Evolutionary conservation across 2,329 filamentous ascomycete species (phyloP), one percentile per base, ranked within the genome.

Genomic region (Tolypocladium album): DNA sequence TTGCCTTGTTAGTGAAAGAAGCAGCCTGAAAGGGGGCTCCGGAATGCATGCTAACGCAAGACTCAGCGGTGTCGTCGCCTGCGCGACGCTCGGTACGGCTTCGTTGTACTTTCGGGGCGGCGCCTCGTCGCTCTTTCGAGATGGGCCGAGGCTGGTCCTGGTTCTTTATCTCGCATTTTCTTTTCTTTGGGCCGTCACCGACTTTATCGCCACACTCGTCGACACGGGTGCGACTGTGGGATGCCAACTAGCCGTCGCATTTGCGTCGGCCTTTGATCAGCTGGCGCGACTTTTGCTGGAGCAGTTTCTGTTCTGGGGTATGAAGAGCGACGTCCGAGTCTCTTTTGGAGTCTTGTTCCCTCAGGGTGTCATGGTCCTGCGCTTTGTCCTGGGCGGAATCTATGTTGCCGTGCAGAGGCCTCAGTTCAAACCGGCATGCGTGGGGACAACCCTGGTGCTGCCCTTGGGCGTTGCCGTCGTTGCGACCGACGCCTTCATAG

Each of bases 91-190:
- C 57, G 74, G 74, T 53, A 75, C 77, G 57, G 71, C 78, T 64
- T 72, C 79, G 69, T 73, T 80, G 65, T 71, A 76, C 62, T 74
- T 76, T 62, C 79, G 73, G 67, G 76, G 77, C 64, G 74, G 81
- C 74, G 74, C 77, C 68, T 75, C 75, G 61, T 71, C 77, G 47
- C 70, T 82, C 61, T 76, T 82, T 68, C 77, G 79, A 71, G 80
- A 84, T 73, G 79, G 81, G 74, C 77, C 79, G 81, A 84, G 82
- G 82, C 82, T 85, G 82, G 82, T 78, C 81, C 82, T 85, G 81
- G 72, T 79, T 67, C 70, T 74, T 64, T 84, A 84, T 69, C 76
- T 84, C 67, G 62, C 76, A 34, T 74, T 77, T 60, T 75, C 80
- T 38, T 76, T 77, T 64, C 72, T 82, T 56, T 86, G 83, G 83